A percentile compares a stretch with the other conserved stretches of the same genome.
phyloP scores from a whole-genome alignment of 129 eudicot species.

The Pulicaria dysenterica region DNA sequence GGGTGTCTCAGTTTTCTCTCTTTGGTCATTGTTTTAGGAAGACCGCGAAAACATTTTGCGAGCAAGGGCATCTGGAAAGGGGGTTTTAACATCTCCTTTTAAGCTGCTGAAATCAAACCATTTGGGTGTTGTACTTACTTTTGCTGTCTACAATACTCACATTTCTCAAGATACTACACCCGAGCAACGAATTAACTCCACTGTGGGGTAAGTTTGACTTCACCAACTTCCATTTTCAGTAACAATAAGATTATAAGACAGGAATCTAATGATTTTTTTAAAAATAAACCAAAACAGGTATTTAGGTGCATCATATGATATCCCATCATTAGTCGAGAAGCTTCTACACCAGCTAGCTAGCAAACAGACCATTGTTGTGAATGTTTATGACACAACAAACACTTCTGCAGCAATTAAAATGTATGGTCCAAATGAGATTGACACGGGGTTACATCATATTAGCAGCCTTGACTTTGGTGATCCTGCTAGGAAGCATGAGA shows the following conservation, averaged over 20 bases:
- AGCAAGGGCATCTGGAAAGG: conserved; percentile 91
- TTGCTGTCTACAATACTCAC: conserved; percentile 69
- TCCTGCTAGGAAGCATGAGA: conserved; percentile 84
- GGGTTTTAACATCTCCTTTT: conserved; percentile 83
- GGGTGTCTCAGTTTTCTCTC: conserved; percentile 1
- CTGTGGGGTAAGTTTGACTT: conserved; percentile 64
- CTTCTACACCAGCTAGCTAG: conserved; percentile 91
- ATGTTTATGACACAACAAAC: conserved; percentile 82
- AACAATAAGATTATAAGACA: neutral
- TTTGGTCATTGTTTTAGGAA: conserved; percentile 49
- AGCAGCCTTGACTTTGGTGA: conserved; percentile 88
- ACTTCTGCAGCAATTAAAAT: conserved; percentile 53
- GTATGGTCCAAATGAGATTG: conserved; percentile 66
- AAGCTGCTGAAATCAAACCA: conserved; percentile 82
- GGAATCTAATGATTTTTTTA: neutral
- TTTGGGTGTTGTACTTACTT: conserved; percentile 89
- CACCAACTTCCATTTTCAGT: neutral
- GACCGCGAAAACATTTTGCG: conserved; percentile 90
- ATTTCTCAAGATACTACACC: conserved; percentile 70
- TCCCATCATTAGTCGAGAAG: conserved; percentile 82
- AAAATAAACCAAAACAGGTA: conserved; percentile 48
- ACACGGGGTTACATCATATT: conserved; percentile 58
- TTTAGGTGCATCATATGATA: conserved; percentile 86
- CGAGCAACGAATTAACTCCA: conserved; percentile 74
- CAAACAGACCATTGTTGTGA: conserved; percentile 84